Percentiles rank a stretch among this genome's conserved stretches.
These are phyloP conservation scores for Boehmeria nivea DNA, from an alignment of 306 rosid species.

Conservation along the genomic window DNA sequence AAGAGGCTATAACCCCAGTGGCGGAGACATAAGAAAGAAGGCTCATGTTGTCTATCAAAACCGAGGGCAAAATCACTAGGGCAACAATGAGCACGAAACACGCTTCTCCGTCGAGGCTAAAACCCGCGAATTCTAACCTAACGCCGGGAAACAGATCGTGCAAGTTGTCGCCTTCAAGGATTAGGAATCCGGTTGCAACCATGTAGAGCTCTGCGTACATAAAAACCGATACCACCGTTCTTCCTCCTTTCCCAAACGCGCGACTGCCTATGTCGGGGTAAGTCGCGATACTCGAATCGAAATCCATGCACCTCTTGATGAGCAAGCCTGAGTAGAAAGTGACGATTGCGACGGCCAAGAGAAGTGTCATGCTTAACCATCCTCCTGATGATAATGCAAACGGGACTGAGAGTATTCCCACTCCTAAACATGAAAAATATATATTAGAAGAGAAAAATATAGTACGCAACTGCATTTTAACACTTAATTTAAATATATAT, in stretches of 20 bases:
- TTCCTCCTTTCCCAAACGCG: slow-evolving; percentile 69
- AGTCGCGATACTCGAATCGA: slow-evolving; percentile 38
- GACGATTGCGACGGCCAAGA: slow-evolving; percentile 35
- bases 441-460: background rate
- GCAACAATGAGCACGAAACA: slow-evolving; percentile 49
- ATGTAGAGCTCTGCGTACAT: slow-evolving; percentile 71
- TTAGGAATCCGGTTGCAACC: slow-evolving; percentile 70
- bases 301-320: slow-evolving; percentile 70
- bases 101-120: slow-evolving; percentile 35
- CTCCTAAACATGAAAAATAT: slow-evolving; percentile 37
- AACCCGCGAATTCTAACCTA: slow-evolving; percentile 34
- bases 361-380: slow-evolving; percentile 60
- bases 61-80: slow-evolving; percentile 54
- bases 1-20: slow-evolving; percentile 73
- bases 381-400: slow-evolving; percentile 82
- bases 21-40: slow-evolving; percentile 74
- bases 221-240: slow-evolving; percentile 37
- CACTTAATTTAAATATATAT: too few species aligned
- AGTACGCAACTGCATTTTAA: too few species aligned
- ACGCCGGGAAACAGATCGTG: slow-evolving; percentile 41
- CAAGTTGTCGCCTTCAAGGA: slow-evolving; percentile 78
- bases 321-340: slow-evolving; percentile 59
- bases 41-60: slow-evolving; percentile 65
- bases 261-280: slow-evolving; percentile 68
- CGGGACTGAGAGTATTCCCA: slow-evolving; percentile 74